These are phyloP conservation scores for Termitomyces eurrhizus DNA, from an alignment of 768 basidiomycete genomes.

Conservation along the genomic window DNA sequence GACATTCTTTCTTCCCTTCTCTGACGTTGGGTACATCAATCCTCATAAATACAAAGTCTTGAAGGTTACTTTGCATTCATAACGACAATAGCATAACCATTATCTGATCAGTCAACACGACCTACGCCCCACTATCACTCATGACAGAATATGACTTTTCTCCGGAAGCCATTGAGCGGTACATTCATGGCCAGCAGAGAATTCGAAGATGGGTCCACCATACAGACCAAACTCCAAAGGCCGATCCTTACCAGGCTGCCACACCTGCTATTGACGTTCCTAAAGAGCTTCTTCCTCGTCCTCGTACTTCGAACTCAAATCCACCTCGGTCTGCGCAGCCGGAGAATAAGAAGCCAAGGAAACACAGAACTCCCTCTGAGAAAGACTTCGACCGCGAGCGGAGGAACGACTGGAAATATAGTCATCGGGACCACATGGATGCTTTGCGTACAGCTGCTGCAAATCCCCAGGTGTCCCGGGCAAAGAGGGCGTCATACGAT, in stretches of 20 bases:
- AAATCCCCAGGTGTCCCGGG: slow-evolving; percentile 1
- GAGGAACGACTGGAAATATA: slow-evolving; percentile 9
- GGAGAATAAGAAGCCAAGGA: neutral
- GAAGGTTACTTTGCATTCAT: neutral
- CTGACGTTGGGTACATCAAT: neutral
- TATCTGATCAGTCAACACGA: slow-evolving; percentile 1
- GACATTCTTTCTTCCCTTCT: neutral
- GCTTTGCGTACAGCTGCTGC: neutral
- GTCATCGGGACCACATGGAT: slow-evolving; percentile 7
- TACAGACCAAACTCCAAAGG: neutral
- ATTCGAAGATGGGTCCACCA: slow-evolving; percentile 1
- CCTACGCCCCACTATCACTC: neutral
- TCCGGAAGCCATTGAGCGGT: slow-evolving; percentile 18
- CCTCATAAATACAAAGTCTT: neutral
- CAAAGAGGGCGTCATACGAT: slow-evolving; percentile 12
- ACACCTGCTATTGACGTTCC: slow-evolving; percentile 3
- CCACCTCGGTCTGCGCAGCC: neutral
- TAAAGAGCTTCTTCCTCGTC: neutral
- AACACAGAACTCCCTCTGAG: slow-evolving; percentile 7
- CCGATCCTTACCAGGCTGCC: slow-evolving; percentile 4
- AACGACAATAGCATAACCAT: neutral
- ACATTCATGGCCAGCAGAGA: slow-evolving; percentile 12
- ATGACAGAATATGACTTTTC: slow-evolving; percentile 25
- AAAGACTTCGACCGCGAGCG: slow-evolving; percentile 10
- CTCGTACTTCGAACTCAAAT: neutral